Conservation (phyloP, 2,329 filamentous ascomycete genomes). For the Neonectria neomacrospora region DNA sequence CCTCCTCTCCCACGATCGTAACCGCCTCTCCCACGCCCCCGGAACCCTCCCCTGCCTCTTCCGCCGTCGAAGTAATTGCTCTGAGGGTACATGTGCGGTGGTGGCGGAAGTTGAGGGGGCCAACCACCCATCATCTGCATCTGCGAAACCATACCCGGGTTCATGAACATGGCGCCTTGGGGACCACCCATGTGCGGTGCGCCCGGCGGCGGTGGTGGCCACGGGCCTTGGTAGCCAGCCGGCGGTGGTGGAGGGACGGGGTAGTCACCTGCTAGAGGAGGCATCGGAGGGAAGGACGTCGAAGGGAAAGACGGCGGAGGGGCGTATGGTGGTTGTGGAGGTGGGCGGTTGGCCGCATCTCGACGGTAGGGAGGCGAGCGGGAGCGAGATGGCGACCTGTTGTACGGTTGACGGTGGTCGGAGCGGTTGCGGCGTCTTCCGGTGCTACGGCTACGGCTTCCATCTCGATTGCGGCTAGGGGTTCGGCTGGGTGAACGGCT, state of each 20-base stretch:
- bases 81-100: constrained; percentile 32
- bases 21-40: constrained; percentile 46
- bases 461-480: constrained; percentile 33
- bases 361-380: constrained; percentile 35
- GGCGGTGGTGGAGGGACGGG: constrained; percentile 52
- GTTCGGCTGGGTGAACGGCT: constrained; percentile 44
- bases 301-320: constrained; percentile 37
- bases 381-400: constrained; percentile 44
- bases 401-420: constrained; percentile 39
- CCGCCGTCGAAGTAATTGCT: constrained; percentile 40
- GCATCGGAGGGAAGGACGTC: constrained; percentile 33
- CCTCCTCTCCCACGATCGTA: constrained; percentile 48
- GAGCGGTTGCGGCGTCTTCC: constrained; percentile 34
- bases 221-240: constrained; percentile 54
- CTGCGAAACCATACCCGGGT: constrained; percentile 42
- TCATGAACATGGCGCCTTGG: constrained; percentile 44
- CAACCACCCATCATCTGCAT: constrained; percentile 46
- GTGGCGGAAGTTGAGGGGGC: constrained; percentile 38
- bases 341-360: constrained; percentile 34
- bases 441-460: constrained; percentile 32
- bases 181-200: constrained; percentile 25
- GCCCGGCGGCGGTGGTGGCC: constrained; percentile 52
- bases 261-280: constrained; percentile 42
- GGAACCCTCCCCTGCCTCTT: constrained; percentile 40
- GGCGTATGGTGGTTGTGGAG: constrained; percentile 39